These are phyloP conservation scores for Vicia villosa DNA, from an alignment of 306 rosid species.

Conservation along the genomic window DNA sequence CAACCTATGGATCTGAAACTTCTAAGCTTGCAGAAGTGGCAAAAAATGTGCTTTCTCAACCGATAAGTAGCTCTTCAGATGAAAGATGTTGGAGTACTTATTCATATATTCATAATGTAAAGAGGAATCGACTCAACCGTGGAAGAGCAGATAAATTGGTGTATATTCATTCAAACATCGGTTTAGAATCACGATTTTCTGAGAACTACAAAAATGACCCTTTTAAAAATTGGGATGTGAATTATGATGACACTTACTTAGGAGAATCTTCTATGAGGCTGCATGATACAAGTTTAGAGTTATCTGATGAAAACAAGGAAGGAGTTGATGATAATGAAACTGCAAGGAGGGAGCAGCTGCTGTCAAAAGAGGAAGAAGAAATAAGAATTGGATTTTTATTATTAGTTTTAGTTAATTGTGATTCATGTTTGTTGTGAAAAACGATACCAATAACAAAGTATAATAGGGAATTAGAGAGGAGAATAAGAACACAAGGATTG, in stretches of 20 bases:
- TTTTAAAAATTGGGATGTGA: background rate
- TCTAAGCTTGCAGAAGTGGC: background rate
- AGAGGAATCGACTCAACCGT: background rate
- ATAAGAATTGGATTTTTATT: no score
- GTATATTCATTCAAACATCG: background rate
- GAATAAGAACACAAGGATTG: no score
- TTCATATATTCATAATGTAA: background rate
- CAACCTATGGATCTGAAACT: conserved; percentile 5
- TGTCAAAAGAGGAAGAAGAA: no score
- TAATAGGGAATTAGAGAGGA: no score
- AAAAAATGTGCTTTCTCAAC: background rate
- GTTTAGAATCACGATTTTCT: background rate
- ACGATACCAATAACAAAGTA: no score
- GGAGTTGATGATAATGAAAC: no score
- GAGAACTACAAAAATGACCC: background rate
- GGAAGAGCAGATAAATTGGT: background rate
- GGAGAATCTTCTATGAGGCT: no score
- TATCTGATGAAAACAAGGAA: no score
- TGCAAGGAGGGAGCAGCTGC: no score
- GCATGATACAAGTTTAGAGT: no score
- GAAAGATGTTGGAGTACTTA: background rate
- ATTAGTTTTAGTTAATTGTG: no score
- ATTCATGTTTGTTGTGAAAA: no score
- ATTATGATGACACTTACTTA: background rate
- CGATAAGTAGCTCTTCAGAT: background rate